Percentiles rank a stretch among this genome's conserved stretches.
Evolutionary conservation across 2,329 filamentous ascomycete species (phyloP).

Genomic region (Hymenoscyphus fraxineus): DNA sequence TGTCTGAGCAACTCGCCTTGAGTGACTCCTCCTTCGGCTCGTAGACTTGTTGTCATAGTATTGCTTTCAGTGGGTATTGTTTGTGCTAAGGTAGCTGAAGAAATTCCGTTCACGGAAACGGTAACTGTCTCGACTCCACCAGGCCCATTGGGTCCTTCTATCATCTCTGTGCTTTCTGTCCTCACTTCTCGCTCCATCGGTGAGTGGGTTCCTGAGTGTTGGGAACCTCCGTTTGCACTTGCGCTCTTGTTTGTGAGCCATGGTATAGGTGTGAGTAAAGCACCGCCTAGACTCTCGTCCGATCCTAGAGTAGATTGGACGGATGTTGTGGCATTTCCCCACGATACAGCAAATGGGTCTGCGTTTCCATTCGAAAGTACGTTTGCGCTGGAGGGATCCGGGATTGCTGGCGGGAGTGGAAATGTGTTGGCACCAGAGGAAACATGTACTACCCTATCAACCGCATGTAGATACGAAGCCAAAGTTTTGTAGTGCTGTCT

Average conservation of each 20-base stretch:
- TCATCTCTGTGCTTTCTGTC: constrained; percentile 74
- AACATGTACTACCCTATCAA: constrained; percentile 87
- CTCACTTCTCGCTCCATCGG: constrained; percentile 57
- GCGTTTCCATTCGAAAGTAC: constrained; percentile 56
- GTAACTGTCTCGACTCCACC: constrained; percentile 79
- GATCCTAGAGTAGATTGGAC: constrained; percentile 58
- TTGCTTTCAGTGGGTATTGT: constrained; percentile 24
- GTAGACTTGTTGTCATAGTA: constrained; percentile 22
- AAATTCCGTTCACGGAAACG: constrained; percentile 68
- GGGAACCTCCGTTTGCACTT: constrained; percentile 28
- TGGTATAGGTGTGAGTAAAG: constrained; percentile 86
- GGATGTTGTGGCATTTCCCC: constrained; percentile 43
- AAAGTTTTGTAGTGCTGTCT: constrained; percentile 76
- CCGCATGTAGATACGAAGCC: constrained; percentile 80
- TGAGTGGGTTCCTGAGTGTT: constrained; percentile 31
- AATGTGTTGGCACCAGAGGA: constrained; percentile 78
- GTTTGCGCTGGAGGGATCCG: constrained; percentile 53
- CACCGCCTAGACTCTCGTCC: constrained; percentile 86
- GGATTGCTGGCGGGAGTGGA: constrained; percentile 68
- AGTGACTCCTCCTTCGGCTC: constrained; percentile 56
- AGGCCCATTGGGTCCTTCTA: constrained; percentile 75
- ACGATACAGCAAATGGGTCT: constrained; percentile 41
- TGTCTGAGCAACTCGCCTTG: constrained; percentile 84
- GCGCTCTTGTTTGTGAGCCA: constrained; percentile 60
- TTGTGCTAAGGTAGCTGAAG: constrained; percentile 41